Evolutionary conservation across 2,329 filamentous ascomycete genomes (phyloP).

Genomic region (Diaporthe australafricana): DNA sequence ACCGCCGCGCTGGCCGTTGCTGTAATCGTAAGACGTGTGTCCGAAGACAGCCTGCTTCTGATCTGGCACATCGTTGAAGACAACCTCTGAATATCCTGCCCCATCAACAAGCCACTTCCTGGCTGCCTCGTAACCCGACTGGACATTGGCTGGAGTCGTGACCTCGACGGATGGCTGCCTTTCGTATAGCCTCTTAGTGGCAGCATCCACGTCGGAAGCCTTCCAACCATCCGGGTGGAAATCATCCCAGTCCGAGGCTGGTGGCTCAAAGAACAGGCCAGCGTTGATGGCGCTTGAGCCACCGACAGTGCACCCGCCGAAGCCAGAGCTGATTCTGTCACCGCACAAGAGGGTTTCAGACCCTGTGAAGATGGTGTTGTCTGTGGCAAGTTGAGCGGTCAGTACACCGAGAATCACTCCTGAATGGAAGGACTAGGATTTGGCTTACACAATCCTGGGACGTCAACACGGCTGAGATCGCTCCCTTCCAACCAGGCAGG

Average conservation of each 20-base stretch:
- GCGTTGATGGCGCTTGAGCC: slow-evolving; percentile 66
- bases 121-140: slow-evolving; percentile 67
- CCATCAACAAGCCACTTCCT: slow-evolving; percentile 63
- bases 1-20: slow-evolving; percentile 74
- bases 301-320: slow-evolving; percentile 62
- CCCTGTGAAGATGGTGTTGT: slow-evolving; percentile 60
- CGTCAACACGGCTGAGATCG: slow-evolving; percentile 72
- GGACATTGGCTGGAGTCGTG: slow-evolving; percentile 73
- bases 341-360: slow-evolving; percentile 54
- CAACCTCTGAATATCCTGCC: slow-evolving; percentile 72
- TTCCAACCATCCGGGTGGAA: slow-evolving; percentile 82
- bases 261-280: slow-evolving; percentile 64
- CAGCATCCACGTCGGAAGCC: slow-evolving; percentile 67
- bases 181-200: slow-evolving; percentile 71
- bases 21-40: slow-evolving; percentile 75
- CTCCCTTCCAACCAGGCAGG: slow-evolving; percentile 68
- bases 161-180: slow-evolving; percentile 76
- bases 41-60: slow-evolving; percentile 75
- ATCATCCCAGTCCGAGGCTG: slow-evolving; percentile 71
- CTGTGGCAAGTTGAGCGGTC: slow-evolving; percentile 37
- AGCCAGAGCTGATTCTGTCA: slow-evolving; percentile 52
- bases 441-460: slow-evolving; percentile 72
- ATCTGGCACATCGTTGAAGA: slow-evolving; percentile 65
- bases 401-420: not conserved
- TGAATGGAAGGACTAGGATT: not conserved